Evolutionary conservation across 495 filamentous ascomycete species (phyloP).

Genomic region (Thermochaetoides thermophila): DNA sequence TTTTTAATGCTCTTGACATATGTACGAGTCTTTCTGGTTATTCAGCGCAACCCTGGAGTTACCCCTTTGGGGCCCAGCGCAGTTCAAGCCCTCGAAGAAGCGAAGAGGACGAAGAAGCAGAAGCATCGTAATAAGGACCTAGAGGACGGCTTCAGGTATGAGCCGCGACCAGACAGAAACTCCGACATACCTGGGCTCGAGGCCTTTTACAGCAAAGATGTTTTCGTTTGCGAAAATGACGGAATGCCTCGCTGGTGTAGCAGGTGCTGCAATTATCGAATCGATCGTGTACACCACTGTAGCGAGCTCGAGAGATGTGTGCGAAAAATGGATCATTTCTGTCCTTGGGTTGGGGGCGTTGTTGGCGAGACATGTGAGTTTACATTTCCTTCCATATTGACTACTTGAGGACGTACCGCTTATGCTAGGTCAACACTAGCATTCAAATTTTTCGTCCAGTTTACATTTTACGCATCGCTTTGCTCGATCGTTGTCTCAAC

Average conservation of each 20-base stretch:
- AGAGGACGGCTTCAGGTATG: constrained; percentile 25
- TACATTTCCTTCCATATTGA: too few relatives aligned
- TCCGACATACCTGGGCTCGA: constrained; percentile 35
- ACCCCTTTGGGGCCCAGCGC: constrained; percentile 45
- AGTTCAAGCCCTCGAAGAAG: constrained; percentile 15
- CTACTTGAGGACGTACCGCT: not conserved
- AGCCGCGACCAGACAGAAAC: constrained; percentile 20
- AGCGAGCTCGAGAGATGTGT: constrained; percentile 68
- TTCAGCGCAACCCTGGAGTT: constrained; percentile 54
- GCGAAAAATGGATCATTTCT: constrained; percentile 85
- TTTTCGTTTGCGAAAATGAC: constrained; percentile 67
- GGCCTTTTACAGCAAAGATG: constrained; percentile 60
- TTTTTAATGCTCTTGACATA: constrained; percentile 48
- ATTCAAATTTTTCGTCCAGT: constrained; percentile 85
- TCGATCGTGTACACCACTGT: constrained; percentile 74
- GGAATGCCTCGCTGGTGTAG: constrained; percentile 72
- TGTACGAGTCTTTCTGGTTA: constrained; percentile 47
- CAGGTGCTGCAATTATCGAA: constrained; percentile 67
- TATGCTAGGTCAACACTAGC: constrained; percentile 19
- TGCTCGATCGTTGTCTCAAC: constrained; percentile 53
- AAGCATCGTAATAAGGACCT: constrained; percentile 20
- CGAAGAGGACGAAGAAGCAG: constrained; percentile 9
- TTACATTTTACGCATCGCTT: constrained; percentile 52
- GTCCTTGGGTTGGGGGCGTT: constrained; percentile 87
- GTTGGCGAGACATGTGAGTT: constrained; percentile 55